Conservation (phyloP, 106 monocot genomes). For the Dactylorhiza incarnata region DNA sequence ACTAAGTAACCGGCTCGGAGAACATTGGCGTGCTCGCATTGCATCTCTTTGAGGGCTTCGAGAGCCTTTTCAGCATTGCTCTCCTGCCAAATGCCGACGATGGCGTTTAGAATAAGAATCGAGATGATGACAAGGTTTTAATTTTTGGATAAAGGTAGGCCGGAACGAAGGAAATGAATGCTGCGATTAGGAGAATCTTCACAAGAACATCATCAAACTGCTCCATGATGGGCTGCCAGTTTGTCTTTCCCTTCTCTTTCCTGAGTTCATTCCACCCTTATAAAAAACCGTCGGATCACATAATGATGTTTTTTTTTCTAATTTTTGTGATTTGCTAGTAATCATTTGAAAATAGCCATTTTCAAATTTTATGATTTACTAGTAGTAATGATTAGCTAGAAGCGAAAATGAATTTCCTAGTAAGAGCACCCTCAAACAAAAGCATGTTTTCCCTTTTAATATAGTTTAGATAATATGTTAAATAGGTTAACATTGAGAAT, state of each 20-base stretch:
- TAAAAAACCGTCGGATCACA: no score
- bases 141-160: constrained; percentile 24
- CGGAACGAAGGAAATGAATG: constrained; percentile 44
- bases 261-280: constrained; percentile 60
- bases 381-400: no score
- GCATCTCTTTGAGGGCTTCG: constrained; percentile 55
- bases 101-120: constrained; percentile 46
- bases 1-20: constrained; percentile 32
- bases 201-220: constrained; percentile 65
- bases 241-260: constrained; percentile 52
- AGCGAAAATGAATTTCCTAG: no score
- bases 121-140: constrained; percentile 40
- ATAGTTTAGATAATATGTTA: no score
- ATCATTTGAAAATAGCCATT: no score
- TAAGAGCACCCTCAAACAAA: no score
- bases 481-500: no score
- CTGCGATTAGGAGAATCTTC: constrained; percentile 53
- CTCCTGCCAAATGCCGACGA: constrained; percentile 62
- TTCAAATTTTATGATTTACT: no score
- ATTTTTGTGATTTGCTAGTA: no score
- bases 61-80: constrained; percentile 54
- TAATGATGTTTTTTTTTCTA: no score
- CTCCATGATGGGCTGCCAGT: constrained; percentile 48
- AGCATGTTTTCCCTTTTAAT: no score
- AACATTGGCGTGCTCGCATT: constrained; percentile 44